Evolutionary conservation across 2,329 filamentous ascomycete species (phyloP).

Genomic region (Penicillium sp.): DNA sequence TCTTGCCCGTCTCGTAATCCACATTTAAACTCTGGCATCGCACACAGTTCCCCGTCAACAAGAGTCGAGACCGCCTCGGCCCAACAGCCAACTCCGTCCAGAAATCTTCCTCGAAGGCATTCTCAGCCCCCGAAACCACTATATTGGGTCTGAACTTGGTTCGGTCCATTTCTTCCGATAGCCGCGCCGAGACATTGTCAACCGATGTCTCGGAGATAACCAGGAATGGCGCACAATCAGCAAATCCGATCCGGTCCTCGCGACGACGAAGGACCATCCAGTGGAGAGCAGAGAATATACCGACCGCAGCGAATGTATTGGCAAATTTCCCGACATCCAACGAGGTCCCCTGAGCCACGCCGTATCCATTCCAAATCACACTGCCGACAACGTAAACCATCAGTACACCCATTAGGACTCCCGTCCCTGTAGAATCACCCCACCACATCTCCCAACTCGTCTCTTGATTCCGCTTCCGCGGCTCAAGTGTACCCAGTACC

Average conservation of each 20-base stretch:
- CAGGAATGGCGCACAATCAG: slow-evolving; percentile 56
- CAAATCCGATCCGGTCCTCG: slow-evolving; percentile 29
- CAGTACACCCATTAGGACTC: neutral
- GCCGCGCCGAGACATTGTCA: slow-evolving; percentile 56
- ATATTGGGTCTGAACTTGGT: slow-evolving; percentile 70
- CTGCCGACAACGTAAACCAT: neutral
- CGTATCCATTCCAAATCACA: neutral
- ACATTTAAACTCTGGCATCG: slow-evolving; percentile 67
- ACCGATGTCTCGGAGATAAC: slow-evolving; percentile 66
- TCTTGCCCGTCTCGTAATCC: slow-evolving; percentile 61
- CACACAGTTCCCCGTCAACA: slow-evolving; percentile 64
- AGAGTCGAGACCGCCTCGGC: slow-evolving; percentile 36
- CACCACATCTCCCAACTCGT: neutral
- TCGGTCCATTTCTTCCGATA: slow-evolving; percentile 57
- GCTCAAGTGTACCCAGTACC: slow-evolving; percentile 59
- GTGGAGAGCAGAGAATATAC: neutral
- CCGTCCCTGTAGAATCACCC: neutral
- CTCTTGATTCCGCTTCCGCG: slow-evolving; percentile 30
- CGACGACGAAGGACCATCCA: neutral
- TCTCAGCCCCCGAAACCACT: slow-evolving; percentile 56
- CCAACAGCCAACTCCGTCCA: slow-evolving; percentile 59
- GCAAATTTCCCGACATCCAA: neutral
- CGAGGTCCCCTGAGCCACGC: neutral
- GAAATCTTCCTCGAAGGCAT: slow-evolving; percentile 64
- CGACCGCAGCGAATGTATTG: neutral